Percentiles rank a stretch among this genome's conserved stretches.
These are phyloP conservation scores for Fusarium tuaranense DNA, from an alignment of 2,329 filamentous ascomycete genomes.

Conservation along the genomic window DNA sequence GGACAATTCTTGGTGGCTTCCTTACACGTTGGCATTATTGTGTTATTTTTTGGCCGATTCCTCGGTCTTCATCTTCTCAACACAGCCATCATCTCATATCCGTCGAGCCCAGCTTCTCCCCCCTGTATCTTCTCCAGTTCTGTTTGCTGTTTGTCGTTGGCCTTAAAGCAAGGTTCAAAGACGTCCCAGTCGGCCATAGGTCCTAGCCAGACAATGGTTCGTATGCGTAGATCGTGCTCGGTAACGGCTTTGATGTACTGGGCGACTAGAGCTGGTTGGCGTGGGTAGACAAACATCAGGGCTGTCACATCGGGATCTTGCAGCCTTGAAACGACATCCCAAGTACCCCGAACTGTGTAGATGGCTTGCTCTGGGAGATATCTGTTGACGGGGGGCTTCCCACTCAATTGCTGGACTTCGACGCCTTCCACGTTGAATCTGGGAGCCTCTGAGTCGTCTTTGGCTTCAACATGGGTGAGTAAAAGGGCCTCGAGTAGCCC, in stretches of 20 bases:
- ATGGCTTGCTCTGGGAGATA: constrained; percentile 44
- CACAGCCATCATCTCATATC: constrained; percentile 40
- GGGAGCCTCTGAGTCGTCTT: not conserved
- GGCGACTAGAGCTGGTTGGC: constrained; percentile 44
- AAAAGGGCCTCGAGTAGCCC: constrained; percentile 46
- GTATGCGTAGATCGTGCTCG: constrained; percentile 9
- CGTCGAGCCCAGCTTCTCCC: constrained; percentile 30
- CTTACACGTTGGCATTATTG: not conserved
- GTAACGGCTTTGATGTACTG: constrained; percentile 39
- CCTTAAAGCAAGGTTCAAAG: constrained; percentile 36
- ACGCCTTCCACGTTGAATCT: constrained; percentile 41
- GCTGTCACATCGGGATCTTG: constrained; percentile 34
- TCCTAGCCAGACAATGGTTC: constrained; percentile 41
- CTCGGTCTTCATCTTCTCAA: not conserved
- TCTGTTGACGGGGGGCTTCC: constrained; percentile 33
- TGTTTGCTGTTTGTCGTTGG: not conserved
- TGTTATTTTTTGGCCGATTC: too few relatives aligned
- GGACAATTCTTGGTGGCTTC: not conserved
- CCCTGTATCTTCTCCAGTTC: constrained; percentile 16
- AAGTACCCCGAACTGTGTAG: constrained; percentile 48
- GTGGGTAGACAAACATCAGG: constrained; percentile 51
- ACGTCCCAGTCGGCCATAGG: constrained; percentile 43
- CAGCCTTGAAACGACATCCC: constrained; percentile 44
- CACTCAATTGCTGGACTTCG: constrained; percentile 38
- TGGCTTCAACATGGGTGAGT: constrained; percentile 19